Percentiles rank a stretch among this genome's conserved stretches.
phyloP scores from a whole-genome alignment of 352 stramenopile genomes.

The Halophytophthora batemanensis region DNA sequence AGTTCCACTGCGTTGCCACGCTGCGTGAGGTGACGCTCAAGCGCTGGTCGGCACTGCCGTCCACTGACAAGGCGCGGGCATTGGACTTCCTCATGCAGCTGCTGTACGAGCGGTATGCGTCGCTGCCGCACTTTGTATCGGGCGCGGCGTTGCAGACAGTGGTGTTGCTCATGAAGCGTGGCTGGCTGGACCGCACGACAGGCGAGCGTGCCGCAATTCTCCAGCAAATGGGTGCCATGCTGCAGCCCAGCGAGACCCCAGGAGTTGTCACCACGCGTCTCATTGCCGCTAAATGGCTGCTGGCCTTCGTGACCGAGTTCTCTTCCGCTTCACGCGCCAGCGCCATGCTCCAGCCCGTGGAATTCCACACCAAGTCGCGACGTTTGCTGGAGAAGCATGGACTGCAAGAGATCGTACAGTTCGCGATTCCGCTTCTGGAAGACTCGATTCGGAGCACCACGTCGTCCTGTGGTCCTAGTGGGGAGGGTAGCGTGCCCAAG shows the following conservation, averaged over 20 bases:
- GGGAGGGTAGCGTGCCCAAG: constrained; percentile 32
- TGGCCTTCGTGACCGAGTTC: constrained; percentile 85
- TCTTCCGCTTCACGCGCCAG: constrained; percentile 72
- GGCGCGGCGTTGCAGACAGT: constrained; percentile 63
- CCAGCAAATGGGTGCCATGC: constrained; percentile 71
- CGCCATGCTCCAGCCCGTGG: constrained; percentile 77
- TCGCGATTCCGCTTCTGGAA: constrained; percentile 64
- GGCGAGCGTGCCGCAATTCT: constrained; percentile 54
- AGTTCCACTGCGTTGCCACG: constrained; percentile 80
- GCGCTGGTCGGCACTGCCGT: constrained; percentile 50
- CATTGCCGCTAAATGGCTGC: constrained; percentile 75
- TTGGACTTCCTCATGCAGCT: constrained; percentile 81
- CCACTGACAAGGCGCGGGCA: constrained; percentile 46
- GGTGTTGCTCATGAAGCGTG: constrained; percentile 76
- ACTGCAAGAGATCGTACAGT: constrained; percentile 56
- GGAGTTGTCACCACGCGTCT: constrained; percentile 39
- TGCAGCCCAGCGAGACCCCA: constrained; percentile 20
- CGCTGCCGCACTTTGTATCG: constrained; percentile 58
- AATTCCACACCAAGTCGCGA: constrained; percentile 80
- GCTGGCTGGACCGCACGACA: constrained; percentile 67
- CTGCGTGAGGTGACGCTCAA: constrained; percentile 75
- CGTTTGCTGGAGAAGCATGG: constrained; percentile 56
- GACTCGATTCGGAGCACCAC: constrained; percentile 72
- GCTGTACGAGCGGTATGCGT: constrained; percentile 52
- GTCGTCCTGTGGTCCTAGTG: constrained; percentile 29